Conservation (phyloP, 208 protist species). For the Leishmania aethiopica region DNA sequence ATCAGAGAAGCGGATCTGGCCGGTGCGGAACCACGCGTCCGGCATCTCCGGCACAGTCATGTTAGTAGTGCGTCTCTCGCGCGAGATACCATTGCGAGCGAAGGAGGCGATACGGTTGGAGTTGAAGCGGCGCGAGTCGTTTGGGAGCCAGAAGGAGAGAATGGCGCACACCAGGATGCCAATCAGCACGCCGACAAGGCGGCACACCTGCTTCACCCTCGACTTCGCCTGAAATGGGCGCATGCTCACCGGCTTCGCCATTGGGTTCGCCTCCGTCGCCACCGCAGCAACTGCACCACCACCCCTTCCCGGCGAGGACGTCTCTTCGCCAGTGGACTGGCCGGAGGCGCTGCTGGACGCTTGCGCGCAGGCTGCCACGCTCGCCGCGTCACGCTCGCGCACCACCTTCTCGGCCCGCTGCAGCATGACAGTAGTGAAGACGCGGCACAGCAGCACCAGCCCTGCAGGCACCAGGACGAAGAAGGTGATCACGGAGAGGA, state of each 20-base stretch:
- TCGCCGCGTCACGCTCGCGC: not conserved
- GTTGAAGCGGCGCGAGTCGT: conserved; percentile 38
- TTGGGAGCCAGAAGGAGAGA: conserved; percentile 58
- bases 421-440: not conserved
- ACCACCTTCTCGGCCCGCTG: conserved; percentile 7
- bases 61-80: conserved; percentile 5
- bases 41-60: conserved; percentile 49
- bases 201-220: conserved; percentile 14
- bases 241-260: conserved; percentile 15
- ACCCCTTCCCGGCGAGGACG: not conserved
- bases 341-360: not conserved
- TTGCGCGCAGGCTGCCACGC: not conserved
- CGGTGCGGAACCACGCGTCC: conserved; percentile 46
- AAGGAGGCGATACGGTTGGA: conserved; percentile 32
- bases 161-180: conserved; percentile 33
- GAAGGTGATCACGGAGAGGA: conserved; percentile 7
- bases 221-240: not conserved
- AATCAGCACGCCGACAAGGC: conserved; percentile 19
- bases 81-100: conserved; percentile 9
- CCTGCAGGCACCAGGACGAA: conserved; percentile 15
- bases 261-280: conserved; percentile 10
- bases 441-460: conserved; percentile 22
- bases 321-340: not conserved
- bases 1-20: conserved; percentile 31
- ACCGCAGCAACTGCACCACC: not conserved